Base-by-base conservation (phyloP, 345 rosid species). In the Microcos paniculata region DNA sequence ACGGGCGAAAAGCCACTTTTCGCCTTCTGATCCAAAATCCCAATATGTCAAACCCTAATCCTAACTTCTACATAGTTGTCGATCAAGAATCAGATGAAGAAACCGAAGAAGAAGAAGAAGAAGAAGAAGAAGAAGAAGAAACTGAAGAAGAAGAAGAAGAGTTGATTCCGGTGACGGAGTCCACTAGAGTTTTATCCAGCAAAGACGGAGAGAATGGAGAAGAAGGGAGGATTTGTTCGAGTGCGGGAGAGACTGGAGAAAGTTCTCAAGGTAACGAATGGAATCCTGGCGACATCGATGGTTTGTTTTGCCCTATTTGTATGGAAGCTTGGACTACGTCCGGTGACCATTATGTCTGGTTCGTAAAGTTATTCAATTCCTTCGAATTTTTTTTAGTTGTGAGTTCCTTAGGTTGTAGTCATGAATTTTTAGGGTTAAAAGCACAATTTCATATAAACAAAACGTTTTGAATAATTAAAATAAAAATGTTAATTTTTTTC, bases 301-400 rank as follows among this genome's bases (percentile, higher is more conserved):
- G 92, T 35, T 80, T 85, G 51, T 87, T 83, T 42, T 94, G 97
- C 79, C 82, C 94, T 10, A 92, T 94, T 48, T 94, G 98, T 45
- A 84, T 92, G 93, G 95, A 94, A 58, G 80, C 87, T 62, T 92
- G 97, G 95, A 86, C 95, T 14, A 81, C 77, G 35, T 77, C 67
- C 31, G 97, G 96, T 43, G 88, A 85, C 31, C 97, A 94, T 76
- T 91, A 87, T 64, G 76, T 94, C 82, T 87, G 97, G 98, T 94
- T 28, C n/a, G 51, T 72, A 16, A 26, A 19, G 71, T 62, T 26
- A 64, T 53, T 46, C 14, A 15, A 3, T 61, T 14, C 23, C 70
- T 23, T 15, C 51, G 19, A 42, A 38, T n/a, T 35, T n/a, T n/a
- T n/a, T n/a, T n/a, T n/a, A n/a, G n/a, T n/a, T n/a, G n/a, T n/a